Percentiles rank a stretch among this genome's conserved stretches.
These are phyloP conservation scores for Alternaria sp. DNA, from an alignment of 2,329 filamentous ascomycete species.

Conservation along the genomic window DNA sequence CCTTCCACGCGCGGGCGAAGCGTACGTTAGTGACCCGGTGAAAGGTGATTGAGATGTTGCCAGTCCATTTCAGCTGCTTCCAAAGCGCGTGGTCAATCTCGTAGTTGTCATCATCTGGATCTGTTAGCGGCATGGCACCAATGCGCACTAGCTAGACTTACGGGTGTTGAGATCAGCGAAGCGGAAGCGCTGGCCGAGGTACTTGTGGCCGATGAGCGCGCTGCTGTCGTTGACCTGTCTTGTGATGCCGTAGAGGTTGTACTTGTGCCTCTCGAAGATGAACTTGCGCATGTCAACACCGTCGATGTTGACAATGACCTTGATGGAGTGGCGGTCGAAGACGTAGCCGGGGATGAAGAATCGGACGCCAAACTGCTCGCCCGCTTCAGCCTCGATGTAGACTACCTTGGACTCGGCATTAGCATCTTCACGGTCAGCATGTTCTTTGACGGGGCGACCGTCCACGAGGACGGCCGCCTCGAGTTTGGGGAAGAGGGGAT, in stretches of 20 bases:
- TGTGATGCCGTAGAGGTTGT: background rate
- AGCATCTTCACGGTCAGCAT: conserved; percentile 7
- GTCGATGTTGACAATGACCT: conserved; percentile 9
- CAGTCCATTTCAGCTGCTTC: background rate
- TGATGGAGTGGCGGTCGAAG: conserved; percentile 1
- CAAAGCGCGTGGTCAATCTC: background rate
- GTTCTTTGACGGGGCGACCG: conserved; percentile 5
- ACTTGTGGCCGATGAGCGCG: background rate
- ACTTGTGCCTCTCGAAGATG: background rate
- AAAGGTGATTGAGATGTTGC: conserved; percentile 2
- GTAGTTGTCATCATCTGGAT: background rate
- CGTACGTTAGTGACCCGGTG: background rate
- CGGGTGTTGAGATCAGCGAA: conserved; percentile 3
- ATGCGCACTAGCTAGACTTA: background rate
- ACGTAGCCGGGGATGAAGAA: conserved; percentile 7
- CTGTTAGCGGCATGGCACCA: background rate
- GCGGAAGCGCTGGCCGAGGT: conserved; percentile 5
- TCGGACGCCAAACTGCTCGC: conserved; percentile 5
- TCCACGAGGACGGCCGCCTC: conserved; percentile 17
- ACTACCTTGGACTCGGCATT: background rate
- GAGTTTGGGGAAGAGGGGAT: conserved; percentile 6
- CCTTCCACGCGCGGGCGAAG: background rate
- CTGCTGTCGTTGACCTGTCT: background rate
- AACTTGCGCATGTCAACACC: conserved; percentile 5
- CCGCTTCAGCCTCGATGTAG: conserved; percentile 9